These are phyloP conservation scores for Laetiporus sulphureus DNA, from an alignment of 1,284 basidiomycete species.

Conservation along the genomic window DNA sequence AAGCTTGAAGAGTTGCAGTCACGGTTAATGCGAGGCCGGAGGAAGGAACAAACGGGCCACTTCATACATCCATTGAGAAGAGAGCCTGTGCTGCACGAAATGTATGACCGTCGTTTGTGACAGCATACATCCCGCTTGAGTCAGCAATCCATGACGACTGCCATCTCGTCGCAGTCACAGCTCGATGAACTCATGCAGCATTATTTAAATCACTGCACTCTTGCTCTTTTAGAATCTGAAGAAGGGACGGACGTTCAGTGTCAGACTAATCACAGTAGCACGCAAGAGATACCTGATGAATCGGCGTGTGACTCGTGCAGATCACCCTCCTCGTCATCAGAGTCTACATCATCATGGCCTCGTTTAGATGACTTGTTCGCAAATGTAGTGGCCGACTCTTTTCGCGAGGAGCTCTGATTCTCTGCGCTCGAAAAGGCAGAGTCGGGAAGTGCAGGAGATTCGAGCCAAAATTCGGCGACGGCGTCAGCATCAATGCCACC, in stretches of 20 bases:
- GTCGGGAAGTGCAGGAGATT: too few species aligned
- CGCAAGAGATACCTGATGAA: constrained; percentile 37
- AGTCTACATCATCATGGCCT: constrained; percentile 40
- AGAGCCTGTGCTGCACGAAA: not conserved
- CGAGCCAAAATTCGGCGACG: not conserved
- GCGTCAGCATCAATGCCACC: not conserved
- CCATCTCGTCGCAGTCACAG: not conserved
- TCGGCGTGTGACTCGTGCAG: constrained; percentile 23
- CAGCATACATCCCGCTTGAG: not conserved
- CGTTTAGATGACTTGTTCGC: constrained; percentile 45
- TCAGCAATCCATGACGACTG: not conserved
- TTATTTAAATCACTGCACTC: not conserved
- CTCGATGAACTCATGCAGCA: not conserved
- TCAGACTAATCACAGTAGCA: not conserved
- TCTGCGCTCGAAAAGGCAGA: not conserved
- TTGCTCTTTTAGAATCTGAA: not conserved
- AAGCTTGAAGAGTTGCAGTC: too few species aligned
- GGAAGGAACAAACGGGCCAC: not conserved
- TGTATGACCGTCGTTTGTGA: not conserved
- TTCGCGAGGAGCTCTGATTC: not conserved
- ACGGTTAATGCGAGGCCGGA: too few species aligned
- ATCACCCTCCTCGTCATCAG: constrained; percentile 21
- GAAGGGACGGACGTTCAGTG: not conserved
- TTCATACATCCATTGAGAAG: not conserved
- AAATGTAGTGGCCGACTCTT: constrained; percentile 20